Evolutionary conservation across 345 rosid genomes (phyloP).

Genomic region (Carallia pectinifolia): DNA sequence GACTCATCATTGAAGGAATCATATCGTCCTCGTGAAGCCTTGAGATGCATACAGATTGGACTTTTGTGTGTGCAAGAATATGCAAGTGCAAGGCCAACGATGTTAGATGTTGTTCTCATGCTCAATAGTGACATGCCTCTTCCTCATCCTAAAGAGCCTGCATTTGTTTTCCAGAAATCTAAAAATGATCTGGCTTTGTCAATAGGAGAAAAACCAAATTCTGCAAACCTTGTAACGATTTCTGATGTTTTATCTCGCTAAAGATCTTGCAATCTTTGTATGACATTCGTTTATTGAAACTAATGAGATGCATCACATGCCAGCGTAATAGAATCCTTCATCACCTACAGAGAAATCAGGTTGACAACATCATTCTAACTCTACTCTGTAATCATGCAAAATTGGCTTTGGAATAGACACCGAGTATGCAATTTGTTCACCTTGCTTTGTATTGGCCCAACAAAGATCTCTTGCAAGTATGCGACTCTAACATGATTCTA

Average conservation of each 20-base stretch:
- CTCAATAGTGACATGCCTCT: neutral
- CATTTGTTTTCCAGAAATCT: neutral
- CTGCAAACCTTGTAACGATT: neutral
- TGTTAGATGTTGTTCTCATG: constrained; percentile 28
- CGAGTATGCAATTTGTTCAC: no score
- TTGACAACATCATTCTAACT: no score
- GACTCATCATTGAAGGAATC: constrained; percentile 31
- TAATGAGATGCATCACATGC: no score
- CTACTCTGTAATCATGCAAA: no score
- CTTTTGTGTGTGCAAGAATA: constrained; percentile 62
- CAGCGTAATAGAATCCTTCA: no score
- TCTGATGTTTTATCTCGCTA: neutral
- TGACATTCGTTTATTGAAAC: no score
- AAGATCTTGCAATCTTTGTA: no score
- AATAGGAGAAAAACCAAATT: neutral
- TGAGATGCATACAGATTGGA: constrained; percentile 56
- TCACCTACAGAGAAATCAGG: no score
- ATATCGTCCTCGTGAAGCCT: constrained; percentile 23
- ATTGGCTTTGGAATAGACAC: no score
- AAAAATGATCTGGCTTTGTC: neutral
- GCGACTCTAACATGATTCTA: no score
- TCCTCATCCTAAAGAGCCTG: constrained; percentile 7
- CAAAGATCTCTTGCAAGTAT: no score
- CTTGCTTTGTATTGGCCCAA: no score
- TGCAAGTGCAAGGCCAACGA: constrained; percentile 42